Evolutionary conservation across 1,139 yeast species (phyloP), one percentile per base, ranked within the genome.

Genomic region (Zygosaccharomyces pseudobailii): DNA sequence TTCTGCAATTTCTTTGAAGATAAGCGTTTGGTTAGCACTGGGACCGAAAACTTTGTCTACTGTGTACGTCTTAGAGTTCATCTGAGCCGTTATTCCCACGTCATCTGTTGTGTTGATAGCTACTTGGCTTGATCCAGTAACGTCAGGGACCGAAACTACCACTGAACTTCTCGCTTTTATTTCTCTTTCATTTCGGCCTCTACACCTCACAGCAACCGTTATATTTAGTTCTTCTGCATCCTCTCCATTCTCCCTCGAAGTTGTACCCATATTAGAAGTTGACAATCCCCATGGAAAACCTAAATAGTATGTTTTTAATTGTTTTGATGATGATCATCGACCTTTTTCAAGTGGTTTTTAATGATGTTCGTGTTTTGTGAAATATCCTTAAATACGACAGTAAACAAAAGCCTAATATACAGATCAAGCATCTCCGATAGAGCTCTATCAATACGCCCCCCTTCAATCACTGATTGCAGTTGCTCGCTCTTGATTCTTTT

Each of bases 171-270:
- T 85, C 13, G 85, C 80, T 27, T 73, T 71, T 7, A 84, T 72
- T 59, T 89, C 97, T 45, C 84, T 77, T 35, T 76, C 73, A 57
- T 80, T 87, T 40, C 97, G 73, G 3, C 87, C 95, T 45, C 97
- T 75, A 63, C 97, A 89, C 55, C 97, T 78, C 23, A 89, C 95
- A 3, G 87, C 87, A 23, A 90, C 97, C 57, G 84, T 84, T 46
- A 87, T 85, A 61, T 85, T 78, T 43, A 64, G 49, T 44, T 63
- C 67, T 33, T 63, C 66, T 22, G 47, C 53, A 31, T 41, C 48
- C 24, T 43, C 50, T 21, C 44, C 50, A 42, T 46, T 42, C 28
- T 31, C 44, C 32, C 25, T 43, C 24, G 48, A 42, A 32, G 43
- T 37, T 39, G 42, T 28, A 25, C 40, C 44, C 51, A 49, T 49